Conservation (phyloP, 495 filamentous ascomycete species). For the Xylaria acuta region DNA sequence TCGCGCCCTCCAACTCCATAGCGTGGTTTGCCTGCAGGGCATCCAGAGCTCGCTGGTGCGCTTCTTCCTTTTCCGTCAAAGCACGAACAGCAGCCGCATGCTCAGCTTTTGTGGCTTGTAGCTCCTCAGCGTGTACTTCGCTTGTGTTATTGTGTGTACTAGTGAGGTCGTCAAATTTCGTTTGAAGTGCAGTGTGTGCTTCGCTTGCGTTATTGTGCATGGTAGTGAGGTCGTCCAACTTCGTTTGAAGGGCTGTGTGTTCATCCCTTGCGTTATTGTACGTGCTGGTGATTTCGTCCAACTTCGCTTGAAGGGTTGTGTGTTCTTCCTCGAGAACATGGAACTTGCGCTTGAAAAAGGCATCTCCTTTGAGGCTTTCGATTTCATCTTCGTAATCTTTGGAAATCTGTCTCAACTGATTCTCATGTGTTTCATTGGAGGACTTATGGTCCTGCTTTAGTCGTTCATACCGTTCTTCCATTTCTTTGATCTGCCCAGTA, state of each 20-base stretch:
- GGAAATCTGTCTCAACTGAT: slow-evolving; percentile 57
- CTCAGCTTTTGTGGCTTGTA: slow-evolving; percentile 48
- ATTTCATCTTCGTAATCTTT: slow-evolving; percentile 63
- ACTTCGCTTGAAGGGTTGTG: slow-evolving; percentile 44
- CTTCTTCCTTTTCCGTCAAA: slow-evolving; percentile 48
- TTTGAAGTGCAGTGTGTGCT: slow-evolving; percentile 51
- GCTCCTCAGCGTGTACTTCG: slow-evolving; percentile 44
- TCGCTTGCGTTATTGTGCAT: slow-evolving; percentile 48
- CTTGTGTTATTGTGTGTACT: slow-evolving; percentile 48
- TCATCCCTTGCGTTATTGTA: slow-evolving; percentile 45
- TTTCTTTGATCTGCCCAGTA: slow-evolving; percentile 45
- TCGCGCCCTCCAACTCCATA: slow-evolving; percentile 52
- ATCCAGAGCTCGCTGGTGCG: slow-evolving; percentile 51
- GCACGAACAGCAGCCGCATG: slow-evolving; percentile 43
- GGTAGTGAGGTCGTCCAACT: slow-evolving; percentile 40
- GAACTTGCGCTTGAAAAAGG: slow-evolving; percentile 61
- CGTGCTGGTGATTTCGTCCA: slow-evolving; percentile 42
- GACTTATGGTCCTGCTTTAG: slow-evolving; percentile 55
- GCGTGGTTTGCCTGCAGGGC: slow-evolving; percentile 53
- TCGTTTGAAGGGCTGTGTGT: slow-evolving; percentile 47
- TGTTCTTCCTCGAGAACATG: slow-evolving; percentile 57
- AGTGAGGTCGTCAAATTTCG: slow-evolving; percentile 38
- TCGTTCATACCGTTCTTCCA: slow-evolving; percentile 51
- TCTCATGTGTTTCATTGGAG: slow-evolving; percentile 53
- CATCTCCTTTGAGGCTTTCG: slow-evolving; percentile 61